phyloP scores from a whole-genome alignment of 139 green algal genomes.

The Haematococcus lacustris region DNA sequence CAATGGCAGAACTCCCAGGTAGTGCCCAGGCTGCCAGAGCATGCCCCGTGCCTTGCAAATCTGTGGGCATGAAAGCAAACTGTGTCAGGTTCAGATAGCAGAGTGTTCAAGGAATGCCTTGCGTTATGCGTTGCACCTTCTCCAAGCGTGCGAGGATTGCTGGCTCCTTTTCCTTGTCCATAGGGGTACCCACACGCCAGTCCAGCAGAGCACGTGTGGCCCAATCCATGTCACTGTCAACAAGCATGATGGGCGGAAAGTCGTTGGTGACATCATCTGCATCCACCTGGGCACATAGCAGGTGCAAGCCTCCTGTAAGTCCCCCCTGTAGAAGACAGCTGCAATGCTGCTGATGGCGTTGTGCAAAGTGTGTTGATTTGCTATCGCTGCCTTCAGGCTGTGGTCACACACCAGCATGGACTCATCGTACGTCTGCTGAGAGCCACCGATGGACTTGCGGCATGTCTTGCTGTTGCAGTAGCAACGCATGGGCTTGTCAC shows the following conservation, averaged over 20 bases:
- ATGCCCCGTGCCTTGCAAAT: slow-evolving; percentile 34
- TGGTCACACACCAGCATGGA: no score
- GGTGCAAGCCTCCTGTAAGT: no score
- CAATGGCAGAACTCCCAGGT: no score
- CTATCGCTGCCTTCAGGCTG: no score
- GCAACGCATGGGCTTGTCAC: slow-evolving; percentile 74
- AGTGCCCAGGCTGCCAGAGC: slow-evolving; percentile 25
- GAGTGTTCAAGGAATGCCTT: no score
- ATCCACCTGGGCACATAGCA: no score
- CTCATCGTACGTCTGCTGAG: slow-evolving; percentile 24
- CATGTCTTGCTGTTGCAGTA: slow-evolving; percentile 46
- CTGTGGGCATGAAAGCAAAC: no score
- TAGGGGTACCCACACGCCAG: slow-evolving; percentile 34
- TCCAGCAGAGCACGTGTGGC: slow-evolving; percentile 63
- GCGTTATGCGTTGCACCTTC: no score
- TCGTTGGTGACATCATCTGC: slow-evolving; percentile 43
- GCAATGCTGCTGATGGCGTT: not conserved
- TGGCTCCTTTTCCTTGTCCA: slow-evolving; percentile 24
- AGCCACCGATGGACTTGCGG: slow-evolving; percentile 78
- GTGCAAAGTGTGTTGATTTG: no score
- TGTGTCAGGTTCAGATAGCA: no score
- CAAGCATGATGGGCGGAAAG: slow-evolving; percentile 72
- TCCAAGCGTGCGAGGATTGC: slow-evolving; percentile 20
- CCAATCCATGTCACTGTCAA: slow-evolving; percentile 51
- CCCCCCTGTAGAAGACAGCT: not conserved